Percentiles rank a stretch among this genome's conserved stretches.
Conservation (phyloP, 1,284 basidiomycete species). For the Anthracocystis panici-leucophaei region DNA sequence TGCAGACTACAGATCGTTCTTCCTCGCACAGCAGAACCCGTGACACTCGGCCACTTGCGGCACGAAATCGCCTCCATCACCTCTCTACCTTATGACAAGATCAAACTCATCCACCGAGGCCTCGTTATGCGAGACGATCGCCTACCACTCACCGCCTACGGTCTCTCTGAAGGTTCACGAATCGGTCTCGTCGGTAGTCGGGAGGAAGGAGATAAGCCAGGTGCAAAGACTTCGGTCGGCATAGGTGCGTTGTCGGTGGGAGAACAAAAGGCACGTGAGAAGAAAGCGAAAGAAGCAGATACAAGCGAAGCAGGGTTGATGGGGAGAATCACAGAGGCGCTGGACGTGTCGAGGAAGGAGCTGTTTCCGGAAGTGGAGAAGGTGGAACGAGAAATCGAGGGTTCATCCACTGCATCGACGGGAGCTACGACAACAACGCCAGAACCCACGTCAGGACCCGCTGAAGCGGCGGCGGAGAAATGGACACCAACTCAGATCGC, state of each 20-base stretch:
- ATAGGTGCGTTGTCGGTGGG: slow-evolving; percentile 33
- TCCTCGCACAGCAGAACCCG: slow-evolving; percentile 34
- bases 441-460: not conserved
- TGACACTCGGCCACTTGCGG: slow-evolving; percentile 60
- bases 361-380: slow-evolving; percentile 59
- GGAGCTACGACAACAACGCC: not conserved
- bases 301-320: slow-evolving; percentile 53
- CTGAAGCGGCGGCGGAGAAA: not conserved
- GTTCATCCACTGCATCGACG: not conserved
- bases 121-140: slow-evolving; percentile 64
- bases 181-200: slow-evolving; percentile 57
- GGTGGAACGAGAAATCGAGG: slow-evolving; percentile 48
- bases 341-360: slow-evolving; percentile 35
- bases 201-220: slow-evolving; percentile 48
- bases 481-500: slow-evolving; percentile 25
- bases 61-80: slow-evolving; percentile 60
- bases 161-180: slow-evolving; percentile 56
- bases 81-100: slow-evolving; percentile 54
- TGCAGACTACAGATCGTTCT: slow-evolving; percentile 46
- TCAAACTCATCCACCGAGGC: slow-evolving; percentile 61
- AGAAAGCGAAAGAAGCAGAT: slow-evolving; percentile 37
- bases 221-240: slow-evolving; percentile 28
- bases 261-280: slow-evolving; percentile 50
- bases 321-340: slow-evolving; percentile 54
- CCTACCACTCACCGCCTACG: slow-evolving; percentile 55